These are phyloP conservation scores for Parietichytrium sp. DNA, from an alignment of 108 stramenopile genomes.

Conservation along the genomic window DNA sequence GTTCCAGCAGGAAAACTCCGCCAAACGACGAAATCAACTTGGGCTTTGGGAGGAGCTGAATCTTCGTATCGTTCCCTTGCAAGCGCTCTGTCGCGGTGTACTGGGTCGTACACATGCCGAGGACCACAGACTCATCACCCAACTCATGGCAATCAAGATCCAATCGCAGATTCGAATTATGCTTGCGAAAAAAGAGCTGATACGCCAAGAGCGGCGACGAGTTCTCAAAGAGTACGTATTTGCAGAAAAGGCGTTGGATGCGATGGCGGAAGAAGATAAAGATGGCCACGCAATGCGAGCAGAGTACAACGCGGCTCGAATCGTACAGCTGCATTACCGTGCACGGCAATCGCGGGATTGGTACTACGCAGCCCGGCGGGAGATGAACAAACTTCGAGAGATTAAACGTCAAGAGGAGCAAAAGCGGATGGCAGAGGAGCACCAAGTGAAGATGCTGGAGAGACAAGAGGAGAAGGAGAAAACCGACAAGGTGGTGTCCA, in stretches of 20 bases:
- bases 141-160: neutral
- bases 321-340: conserved; percentile 19
- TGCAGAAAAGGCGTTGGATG: neutral
- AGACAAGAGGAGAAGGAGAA: neutral
- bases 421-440: neutral
- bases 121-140: neutral
- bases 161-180: neutral
- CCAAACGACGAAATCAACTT: neutral
- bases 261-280: neutral
- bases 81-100: conserved; percentile 1
- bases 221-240: neutral
- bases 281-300: neutral
- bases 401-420: neutral
- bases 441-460: neutral
- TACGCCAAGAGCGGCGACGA: neutral
- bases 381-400: neutral
- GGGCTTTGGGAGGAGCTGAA: neutral
- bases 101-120: conserved; percentile 2
- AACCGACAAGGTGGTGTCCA: neutral
- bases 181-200: neutral
- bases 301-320: conserved; percentile 11
- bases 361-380: neutral
- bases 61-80: neutral
- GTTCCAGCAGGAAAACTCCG: neutral
- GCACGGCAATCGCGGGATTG: conserved; percentile 9